These are phyloP conservation scores for Oryza brachyantha DNA, from an alignment of 176 grass and related monocot species.

Conservation along the genomic window DNA sequence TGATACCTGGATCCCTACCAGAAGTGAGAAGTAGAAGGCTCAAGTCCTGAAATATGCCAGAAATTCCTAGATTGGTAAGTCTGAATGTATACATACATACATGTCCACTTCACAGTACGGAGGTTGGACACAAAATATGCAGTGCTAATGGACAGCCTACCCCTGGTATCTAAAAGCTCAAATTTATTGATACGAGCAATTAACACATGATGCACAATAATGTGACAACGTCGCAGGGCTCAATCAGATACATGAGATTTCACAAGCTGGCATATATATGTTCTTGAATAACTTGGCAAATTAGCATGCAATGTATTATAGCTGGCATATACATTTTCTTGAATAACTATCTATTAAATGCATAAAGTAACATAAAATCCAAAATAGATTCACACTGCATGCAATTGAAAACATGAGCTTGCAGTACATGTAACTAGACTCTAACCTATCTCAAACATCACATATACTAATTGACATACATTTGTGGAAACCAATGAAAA, in stretches of 20 bases:
- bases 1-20: slow-evolving; percentile 89
- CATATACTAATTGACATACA: not conserved
- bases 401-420: slow-evolving; percentile 11
- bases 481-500: slow-evolving; percentile 5
- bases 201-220: not conserved
- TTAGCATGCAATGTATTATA: not conserved
- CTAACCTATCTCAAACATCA: not conserved
- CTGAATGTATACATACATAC: too few species aligned
- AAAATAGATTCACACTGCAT: not conserved
- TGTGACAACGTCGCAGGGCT: not conserved
- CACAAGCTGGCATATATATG: not conserved
- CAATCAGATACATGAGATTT: slow-evolving; percentile 4
- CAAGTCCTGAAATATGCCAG: slow-evolving; percentile 79
- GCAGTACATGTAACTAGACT: not conserved
- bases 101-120: not conserved
- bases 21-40: slow-evolving; percentile 87
- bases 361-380: not conserved
- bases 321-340: not conserved
- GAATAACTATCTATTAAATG: slow-evolving; percentile 3
- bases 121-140: not conserved
- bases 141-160: not conserved
- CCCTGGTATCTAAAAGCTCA: not conserved
- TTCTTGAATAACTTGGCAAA: not conserved
- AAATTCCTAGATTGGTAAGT: too few species aligned
- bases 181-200: not conserved